Conservation (phyloP, 2,329 filamentous ascomycete species). For the Dactylonectria estremocensis region DNA sequence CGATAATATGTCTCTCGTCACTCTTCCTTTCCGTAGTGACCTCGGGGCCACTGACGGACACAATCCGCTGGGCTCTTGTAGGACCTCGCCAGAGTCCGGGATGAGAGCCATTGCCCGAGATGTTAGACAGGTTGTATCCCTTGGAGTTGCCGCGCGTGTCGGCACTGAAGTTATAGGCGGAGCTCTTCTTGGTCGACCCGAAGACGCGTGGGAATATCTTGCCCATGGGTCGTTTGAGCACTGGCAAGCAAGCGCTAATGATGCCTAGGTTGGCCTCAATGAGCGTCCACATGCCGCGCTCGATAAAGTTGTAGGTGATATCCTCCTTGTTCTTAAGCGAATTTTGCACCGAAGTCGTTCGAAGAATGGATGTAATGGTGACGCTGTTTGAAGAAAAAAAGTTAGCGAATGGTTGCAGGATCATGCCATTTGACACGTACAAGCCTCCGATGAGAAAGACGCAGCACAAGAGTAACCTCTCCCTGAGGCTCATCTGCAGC, state of each 20-base stretch:
- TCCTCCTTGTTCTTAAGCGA: slow-evolving; percentile 52
- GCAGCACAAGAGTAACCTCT: slow-evolving; percentile 54
- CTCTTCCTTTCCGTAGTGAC: slow-evolving; percentile 8
- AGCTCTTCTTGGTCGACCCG: slow-evolving; percentile 32
- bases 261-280: slow-evolving; percentile 57
- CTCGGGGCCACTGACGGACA: slow-evolving; percentile 22
- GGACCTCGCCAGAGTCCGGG: slow-evolving; percentile 24
- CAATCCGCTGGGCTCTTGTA: slow-evolving; percentile 5
- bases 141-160: slow-evolving; percentile 3
- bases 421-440: slow-evolving; percentile 46
- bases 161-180: slow-evolving; percentile 15
- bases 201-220: slow-evolving; percentile 36
- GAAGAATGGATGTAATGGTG: slow-evolving; percentile 55
- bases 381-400: slow-evolving; percentile 34
- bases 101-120: slow-evolving; percentile 11
- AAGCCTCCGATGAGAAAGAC: slow-evolving; percentile 57
- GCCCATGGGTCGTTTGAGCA: slow-evolving; percentile 40
- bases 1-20: slow-evolving; percentile 25
- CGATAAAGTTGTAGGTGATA: slow-evolving; percentile 46
- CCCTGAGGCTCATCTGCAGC: slow-evolving; percentile 50
- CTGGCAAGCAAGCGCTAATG: slow-evolving; percentile 56
- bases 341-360: slow-evolving; percentile 54
- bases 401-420: background rate
- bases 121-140: slow-evolving; percentile 27
- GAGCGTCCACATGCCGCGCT: slow-evolving; percentile 53